Percentiles rank a stretch among this genome's conserved stretches.
Conservation (phyloP, 1,139 yeast genomes). For the Wickerhamomyces sp. region DNA sequence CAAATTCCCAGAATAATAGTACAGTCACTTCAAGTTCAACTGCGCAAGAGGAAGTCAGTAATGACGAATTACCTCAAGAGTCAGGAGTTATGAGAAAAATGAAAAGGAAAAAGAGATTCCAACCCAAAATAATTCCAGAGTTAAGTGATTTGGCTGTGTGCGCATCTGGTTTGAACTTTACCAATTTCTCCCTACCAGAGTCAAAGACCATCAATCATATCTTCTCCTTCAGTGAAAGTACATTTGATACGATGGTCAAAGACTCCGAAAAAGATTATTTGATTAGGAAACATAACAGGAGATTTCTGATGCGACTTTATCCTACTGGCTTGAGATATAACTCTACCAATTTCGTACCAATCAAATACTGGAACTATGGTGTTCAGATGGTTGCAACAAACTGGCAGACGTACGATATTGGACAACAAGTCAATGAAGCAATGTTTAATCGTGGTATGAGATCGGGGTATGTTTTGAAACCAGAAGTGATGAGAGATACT, state of each 20-base stretch:
- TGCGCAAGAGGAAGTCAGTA: slow-evolving; percentile 11
- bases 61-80: slow-evolving; percentile 9
- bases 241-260: slow-evolving; percentile 56
- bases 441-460: slow-evolving; percentile 57
- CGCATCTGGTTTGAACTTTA: slow-evolving; percentile 69
- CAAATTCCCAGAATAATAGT: slow-evolving; percentile 19
- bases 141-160: slow-evolving; percentile 56
- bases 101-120: slow-evolving; percentile 22
- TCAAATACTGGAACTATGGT: slow-evolving; percentile 77
- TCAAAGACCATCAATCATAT: slow-evolving; percentile 79
- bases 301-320: slow-evolving; percentile 75
- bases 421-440: slow-evolving; percentile 87
- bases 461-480: slow-evolving; percentile 78
- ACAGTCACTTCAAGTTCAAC: slow-evolving; percentile 24
- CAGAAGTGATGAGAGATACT: slow-evolving; percentile 32
- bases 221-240: slow-evolving; percentile 79
- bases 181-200: slow-evolving; percentile 81
- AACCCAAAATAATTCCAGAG: slow-evolving; percentile 39
- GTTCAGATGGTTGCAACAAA: slow-evolving; percentile 94
- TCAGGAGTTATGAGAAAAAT: slow-evolving; percentile 10
- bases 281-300: slow-evolving; percentile 71
- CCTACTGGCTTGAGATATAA: slow-evolving; percentile 76
- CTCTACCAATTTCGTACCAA: slow-evolving; percentile 78
- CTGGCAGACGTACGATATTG: slow-evolving; percentile 92
- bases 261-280: slow-evolving; percentile 50